Base-by-base conservation (phyloP, 805 yeast species). In the Wickerhamomyces hampshirensis region DNA sequence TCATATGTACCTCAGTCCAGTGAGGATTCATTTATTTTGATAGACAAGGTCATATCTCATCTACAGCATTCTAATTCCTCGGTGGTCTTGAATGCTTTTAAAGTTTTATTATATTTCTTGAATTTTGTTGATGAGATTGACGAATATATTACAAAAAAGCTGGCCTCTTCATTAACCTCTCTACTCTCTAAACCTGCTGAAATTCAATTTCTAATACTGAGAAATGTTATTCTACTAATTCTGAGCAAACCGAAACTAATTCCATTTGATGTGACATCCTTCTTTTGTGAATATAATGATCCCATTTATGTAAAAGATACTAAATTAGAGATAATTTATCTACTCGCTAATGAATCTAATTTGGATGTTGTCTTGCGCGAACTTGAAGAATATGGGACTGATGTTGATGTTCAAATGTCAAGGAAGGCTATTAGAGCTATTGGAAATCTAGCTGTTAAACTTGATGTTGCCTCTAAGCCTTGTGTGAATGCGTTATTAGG, bases 301-400 rank as follows among this genome's bases (percentile, higher is more conserved):
- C 93, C 95, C 1, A 76, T 84, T 16, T 91, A 85, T 56, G 78
- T 91, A 53, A 86, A 88, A 56, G 91, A 87, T 50, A 84, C 96
- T 5, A 91, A 91, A 53, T 65, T 91, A 30, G 97, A 91, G 55
- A 82, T 93, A 40, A 77, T 91, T 16, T 85, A 84, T 48, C 64
- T 86, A 26, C 63, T 91, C 31, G 94, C 97, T 1, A 72, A 77
- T 50, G 78, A 75, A 35, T 45, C 57, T 8, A 84, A 84, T 48
- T 66, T 82, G 31, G 66, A 64, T 5, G 60, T 68, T 26, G 86
- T 91, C 1, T 62, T 89, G 31, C 62, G 75, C 13, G 98, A 89
- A 55, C 59, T 89, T 35, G 82, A 78, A 44, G 95, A 84, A 49
- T 89, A 89, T 58, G 94, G 95, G 5, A 75, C 87, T 0, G 96